Conservation (phyloP, 305 asterid genomes). For the Fraxinus sp. region DNA sequence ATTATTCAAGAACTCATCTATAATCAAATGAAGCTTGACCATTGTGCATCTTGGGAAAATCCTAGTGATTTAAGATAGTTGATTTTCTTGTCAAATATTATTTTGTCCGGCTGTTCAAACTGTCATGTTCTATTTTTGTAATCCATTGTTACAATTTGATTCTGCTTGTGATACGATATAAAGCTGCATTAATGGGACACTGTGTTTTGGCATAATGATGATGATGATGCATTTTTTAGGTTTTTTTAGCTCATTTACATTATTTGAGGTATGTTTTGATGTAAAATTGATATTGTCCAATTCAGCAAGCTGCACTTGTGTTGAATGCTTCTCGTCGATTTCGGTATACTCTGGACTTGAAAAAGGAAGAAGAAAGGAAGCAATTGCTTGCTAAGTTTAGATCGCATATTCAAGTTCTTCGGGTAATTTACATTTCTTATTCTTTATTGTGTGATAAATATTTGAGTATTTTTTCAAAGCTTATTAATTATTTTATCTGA, state of each 20-base stretch:
- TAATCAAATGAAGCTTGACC: not conserved
- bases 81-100: not conserved
- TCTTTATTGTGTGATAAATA: not conserved
- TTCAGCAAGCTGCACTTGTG: conserved; percentile 95
- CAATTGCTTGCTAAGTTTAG: conserved; percentile 69
- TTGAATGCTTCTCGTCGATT: conserved; percentile 92
- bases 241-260: not conserved
- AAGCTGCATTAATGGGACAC: not conserved
- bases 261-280: not conserved
- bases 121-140: not conserved
- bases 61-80: not conserved
- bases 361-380: conserved; percentile 88
- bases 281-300: conserved; percentile 18
- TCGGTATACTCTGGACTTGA: conserved; percentile 89
- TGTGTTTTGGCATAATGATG: not conserved
- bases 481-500: conserved; percentile 25
- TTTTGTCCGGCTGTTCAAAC: not conserved
- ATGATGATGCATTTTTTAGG: not conserved
- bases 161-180: not conserved
- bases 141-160: not conserved
- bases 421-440: conserved; percentile 48
- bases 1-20: not conserved
- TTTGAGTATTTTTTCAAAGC: conserved; percentile 7
- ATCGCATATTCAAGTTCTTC: conserved; percentile 91
- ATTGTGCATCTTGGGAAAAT: not conserved